Conservation (phyloP, 768 basidiomycete species). For the Cystobasidium tubakii region DNA sequence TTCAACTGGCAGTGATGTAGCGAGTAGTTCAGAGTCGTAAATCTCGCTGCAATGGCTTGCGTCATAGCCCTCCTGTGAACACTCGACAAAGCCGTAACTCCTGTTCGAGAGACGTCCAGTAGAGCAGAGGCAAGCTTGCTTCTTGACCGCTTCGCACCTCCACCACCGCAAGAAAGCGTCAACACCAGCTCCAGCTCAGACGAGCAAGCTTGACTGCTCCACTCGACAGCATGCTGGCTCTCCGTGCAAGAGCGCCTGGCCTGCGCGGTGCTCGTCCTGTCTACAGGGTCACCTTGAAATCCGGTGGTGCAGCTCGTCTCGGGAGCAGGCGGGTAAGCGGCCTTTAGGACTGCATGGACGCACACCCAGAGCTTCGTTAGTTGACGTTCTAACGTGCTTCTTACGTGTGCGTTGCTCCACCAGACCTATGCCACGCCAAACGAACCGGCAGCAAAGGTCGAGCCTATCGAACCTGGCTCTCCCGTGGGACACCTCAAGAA, state of each 20-base stretch:
- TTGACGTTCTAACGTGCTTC: neutral
- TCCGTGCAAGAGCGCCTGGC: conserved; percentile 2
- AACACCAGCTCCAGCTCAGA: neutral
- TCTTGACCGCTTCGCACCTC: neutral
- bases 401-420: neutral
- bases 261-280: neutral
- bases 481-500: conserved; percentile 19
- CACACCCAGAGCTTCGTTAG: neutral
- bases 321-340: conserved; percentile 18
- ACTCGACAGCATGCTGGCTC: conserved; percentile 10
- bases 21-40: no score
- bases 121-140: neutral
- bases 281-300: neutral
- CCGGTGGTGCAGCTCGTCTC: neutral
- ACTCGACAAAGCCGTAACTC: no score
- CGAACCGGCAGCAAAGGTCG: neutral
- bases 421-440: conserved; percentile 5
- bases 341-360: neutral
- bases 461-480: conserved; percentile 13
- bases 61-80: no score
- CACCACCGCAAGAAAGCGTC: neutral
- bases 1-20: no score
- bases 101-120: no score
- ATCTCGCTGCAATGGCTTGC: no score
- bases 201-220: neutral